These are phyloP conservation scores for Scedosporium boydii DNA, from an alignment of 2,329 filamentous ascomycete species.

Conservation along the genomic window DNA sequence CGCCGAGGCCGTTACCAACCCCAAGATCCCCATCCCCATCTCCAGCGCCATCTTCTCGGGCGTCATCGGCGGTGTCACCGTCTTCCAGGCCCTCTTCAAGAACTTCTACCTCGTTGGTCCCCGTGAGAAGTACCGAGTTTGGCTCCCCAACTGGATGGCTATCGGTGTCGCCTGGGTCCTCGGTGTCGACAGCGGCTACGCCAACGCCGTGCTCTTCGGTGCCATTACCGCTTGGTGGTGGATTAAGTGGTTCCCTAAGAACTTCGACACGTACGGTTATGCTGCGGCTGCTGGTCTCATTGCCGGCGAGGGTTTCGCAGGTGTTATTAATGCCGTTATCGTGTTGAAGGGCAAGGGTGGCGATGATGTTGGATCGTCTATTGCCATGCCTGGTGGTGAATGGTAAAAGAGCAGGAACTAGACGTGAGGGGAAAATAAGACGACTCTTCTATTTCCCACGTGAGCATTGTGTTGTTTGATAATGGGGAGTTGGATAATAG, in stretches of 20 bases:
- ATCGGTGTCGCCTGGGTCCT: constrained; percentile 51
- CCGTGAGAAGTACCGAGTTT: constrained; percentile 44
- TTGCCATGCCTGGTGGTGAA: constrained; percentile 11
- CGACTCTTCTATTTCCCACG: too few relatives aligned
- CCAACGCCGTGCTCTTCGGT: constrained; percentile 50
- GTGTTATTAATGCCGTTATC: constrained; percentile 46
- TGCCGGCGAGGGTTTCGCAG: constrained; percentile 53
- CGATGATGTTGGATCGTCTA: constrained; percentile 4
- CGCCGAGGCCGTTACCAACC: constrained; percentile 49
- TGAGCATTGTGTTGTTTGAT: too few relatives aligned
- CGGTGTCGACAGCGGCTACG: constrained; percentile 42
- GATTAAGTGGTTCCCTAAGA: constrained; percentile 38
- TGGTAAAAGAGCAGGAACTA: not conserved
- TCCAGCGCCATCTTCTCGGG: constrained; percentile 48
- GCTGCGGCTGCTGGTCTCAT: constrained; percentile 52
- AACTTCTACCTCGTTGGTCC: constrained; percentile 43
- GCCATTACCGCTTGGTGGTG: constrained; percentile 42
- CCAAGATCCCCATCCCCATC: constrained; percentile 43
- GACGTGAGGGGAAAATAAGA: too few relatives aligned
- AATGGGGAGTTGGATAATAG: too few relatives aligned
- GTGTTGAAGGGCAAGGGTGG: constrained; percentile 21
- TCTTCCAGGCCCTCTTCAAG: constrained; percentile 40
- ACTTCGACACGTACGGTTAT: constrained; percentile 47
- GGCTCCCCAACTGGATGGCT: constrained; percentile 54
- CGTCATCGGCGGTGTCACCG: constrained; percentile 40